Base-by-base conservation (phyloP, 805 yeast genomes). In the Nakazawaea molendinolei region DNA sequence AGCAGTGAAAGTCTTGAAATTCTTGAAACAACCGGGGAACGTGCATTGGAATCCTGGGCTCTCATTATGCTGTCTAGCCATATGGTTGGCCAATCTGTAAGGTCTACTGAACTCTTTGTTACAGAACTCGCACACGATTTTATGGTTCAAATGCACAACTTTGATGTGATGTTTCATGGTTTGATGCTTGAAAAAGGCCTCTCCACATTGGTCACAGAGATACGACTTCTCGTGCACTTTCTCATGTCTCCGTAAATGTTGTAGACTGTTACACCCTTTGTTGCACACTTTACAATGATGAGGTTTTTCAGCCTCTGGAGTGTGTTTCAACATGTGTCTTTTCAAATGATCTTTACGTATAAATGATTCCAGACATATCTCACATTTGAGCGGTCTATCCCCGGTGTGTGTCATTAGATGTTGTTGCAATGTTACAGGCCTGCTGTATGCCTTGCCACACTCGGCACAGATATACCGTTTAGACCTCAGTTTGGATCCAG, bases 231-330 rank as follows among this genome's bases (percentile, higher is more conserved):
- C 75, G 53, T 92, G 97, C 2, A 95, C 81, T 25, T 73, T 69
- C 57, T 80, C 86, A 55, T 92, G 98, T 36, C 95, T 69, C 43
- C 69, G 74, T 39, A 86, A 63, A 51, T 89, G 97, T 58, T 92
- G 97, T 34, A 55, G 55, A 0, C 95, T 71, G 35, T 78, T 79
- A 34, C 84, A 80, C 3, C 95, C 95, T 55, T 86, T 87, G 1
- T 79, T 79, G 53, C 98, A 92, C 1, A 67, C 53, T 0, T 75
- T 55, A 50, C 97, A 89, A 28, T 67, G 71, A 51, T 70, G 77
- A 0, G 95, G 95, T 48, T 82, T 84, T 3, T 67, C 71, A 1
- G 62, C 66, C 17, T 55, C 58, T 3, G 42, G 41, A 5, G 63
- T 49, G 52, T 89, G 96, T 14, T 86, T 74, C 17, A 81, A 54